Evolutionary conservation across 2,329 filamentous ascomycete species (phyloP).

Genomic region (Neopestalotiopsis sp.): DNA sequence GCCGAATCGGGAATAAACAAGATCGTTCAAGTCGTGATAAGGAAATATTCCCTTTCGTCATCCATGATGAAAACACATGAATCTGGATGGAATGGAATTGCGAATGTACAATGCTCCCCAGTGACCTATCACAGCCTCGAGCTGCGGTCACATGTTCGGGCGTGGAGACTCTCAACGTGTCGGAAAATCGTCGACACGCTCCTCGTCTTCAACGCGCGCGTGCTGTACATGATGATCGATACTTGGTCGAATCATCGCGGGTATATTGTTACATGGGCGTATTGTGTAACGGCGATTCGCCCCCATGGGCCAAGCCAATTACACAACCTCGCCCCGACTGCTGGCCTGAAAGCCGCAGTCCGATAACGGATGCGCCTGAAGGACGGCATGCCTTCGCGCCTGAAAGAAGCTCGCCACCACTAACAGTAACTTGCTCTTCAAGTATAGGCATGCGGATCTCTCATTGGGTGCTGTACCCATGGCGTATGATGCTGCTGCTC

Average conservation of each 20-base stretch:
- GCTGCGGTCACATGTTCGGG: neutral
- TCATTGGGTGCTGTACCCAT: constrained; percentile 9
- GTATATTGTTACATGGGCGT: neutral
- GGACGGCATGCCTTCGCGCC: neutral
- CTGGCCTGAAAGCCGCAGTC: neutral
- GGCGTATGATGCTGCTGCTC: constrained; percentile 1
- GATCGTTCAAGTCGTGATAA: no score
- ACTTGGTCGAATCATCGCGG: neutral
- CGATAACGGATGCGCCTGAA: neutral
- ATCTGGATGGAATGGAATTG: no score
- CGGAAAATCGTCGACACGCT: neutral
- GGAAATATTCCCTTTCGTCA: no score
- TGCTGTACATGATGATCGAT: neutral
- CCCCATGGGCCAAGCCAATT: neutral
- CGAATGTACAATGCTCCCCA: neutral
- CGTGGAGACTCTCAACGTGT: no score
- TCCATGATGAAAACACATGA: no score
- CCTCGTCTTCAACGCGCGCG: neutral
- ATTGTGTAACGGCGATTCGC: neutral
- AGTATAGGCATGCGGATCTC: constrained; percentile 3
- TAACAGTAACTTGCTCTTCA: neutral
- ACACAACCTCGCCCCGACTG: neutral
- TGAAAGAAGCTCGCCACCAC: neutral
- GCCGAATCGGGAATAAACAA: no score
- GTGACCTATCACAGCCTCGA: neutral